Base-by-base conservation (phyloP, 768 basidiomycete species). In the Strobilomyces echinocephalus region DNA sequence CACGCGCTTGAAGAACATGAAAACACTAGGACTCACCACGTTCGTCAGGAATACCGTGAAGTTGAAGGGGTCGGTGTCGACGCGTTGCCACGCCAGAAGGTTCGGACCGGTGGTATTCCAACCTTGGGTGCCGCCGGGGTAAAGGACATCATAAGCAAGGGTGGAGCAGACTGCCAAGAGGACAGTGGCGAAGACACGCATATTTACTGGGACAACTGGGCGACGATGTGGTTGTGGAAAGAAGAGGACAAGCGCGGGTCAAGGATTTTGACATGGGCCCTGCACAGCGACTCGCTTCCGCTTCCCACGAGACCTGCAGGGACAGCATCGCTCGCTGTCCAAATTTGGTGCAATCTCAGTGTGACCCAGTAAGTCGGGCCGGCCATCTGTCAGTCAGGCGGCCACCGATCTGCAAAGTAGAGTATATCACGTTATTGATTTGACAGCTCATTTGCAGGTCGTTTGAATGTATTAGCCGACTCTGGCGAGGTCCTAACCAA, bases 11-110 rank as follows among this genome's bases (percentile, higher is more conserved):
- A 30, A 43, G 24, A 18, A 42, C 24, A 24, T 24, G 24, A 4
- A 8, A 2, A 50, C 34, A 18, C 38, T 43, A 21, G 15, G 21
- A 10, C 76, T 41, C 50, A 84, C 88, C 64, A 75, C 67, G 72
- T 88, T 88, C 56, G 75, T 77, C 44, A 95, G 76, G 47, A 90
- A 72, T 45, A 79, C 76, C 14, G 87, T 80, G 69, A 93, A 91
- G 71, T 80, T 89, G 49, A 52, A 24, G 0, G 78, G 70, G 64
- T 95, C 92, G 9, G 86, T 88, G 49, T 57, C 54, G 54, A 91
- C 90, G 6, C 77, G 76, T 2, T 67, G 46, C 91, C 91, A 95
- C 8, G 71, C 53, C 51, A 91, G 71, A 15, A 71, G 74, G 60
- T 68, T 84, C 49, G 75, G 61, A 38, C 80, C 84, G 26, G 68